These are phyloP conservation scores for Trifolium repens DNA, from an alignment of 306 rosid species.

Conservation along the genomic window DNA sequence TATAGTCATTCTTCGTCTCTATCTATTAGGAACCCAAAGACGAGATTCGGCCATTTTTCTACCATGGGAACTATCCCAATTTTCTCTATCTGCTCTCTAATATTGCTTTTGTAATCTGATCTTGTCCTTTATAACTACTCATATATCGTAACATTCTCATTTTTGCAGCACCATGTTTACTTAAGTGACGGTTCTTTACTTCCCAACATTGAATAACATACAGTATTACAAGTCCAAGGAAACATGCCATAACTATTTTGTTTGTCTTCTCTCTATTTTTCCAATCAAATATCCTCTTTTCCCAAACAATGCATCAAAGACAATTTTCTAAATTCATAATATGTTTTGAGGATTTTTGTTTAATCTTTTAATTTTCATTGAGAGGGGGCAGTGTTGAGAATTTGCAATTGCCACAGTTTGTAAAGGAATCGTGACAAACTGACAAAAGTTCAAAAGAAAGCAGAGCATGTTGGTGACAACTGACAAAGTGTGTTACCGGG, in stretches of 20 bases:
- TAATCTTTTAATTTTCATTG: slow-evolving; percentile 8
- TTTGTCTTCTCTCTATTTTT: not conserved
- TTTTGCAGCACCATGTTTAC: not conserved
- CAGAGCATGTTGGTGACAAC: not conserved
- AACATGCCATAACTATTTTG: not conserved
- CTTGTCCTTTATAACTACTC: not conserved
- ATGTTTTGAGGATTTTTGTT: not conserved
- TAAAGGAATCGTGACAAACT: not conserved
- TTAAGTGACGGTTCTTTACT: not conserved
- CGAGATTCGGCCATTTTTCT: not conserved
- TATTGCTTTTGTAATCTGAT: not conserved
- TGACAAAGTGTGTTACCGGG: not conserved
- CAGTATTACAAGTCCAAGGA: not conserved
- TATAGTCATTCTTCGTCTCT: not conserved
- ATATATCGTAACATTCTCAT: not conserved
- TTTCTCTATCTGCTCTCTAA: not conserved
- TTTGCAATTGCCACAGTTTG: not conserved
- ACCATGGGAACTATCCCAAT: not conserved
- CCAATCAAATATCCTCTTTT: not conserved
- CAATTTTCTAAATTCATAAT: not conserved
- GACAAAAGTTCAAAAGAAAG: not conserved
- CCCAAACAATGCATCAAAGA: not conserved
- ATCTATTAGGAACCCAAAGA: not conserved
- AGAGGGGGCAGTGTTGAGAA: not conserved
- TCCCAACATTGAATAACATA: not conserved